A percentile compares a stretch with the other conserved stretches of the same genome.
Conservation (phyloP, 2,329 filamentous ascomycete species). For the Huntiella omanensis region DNA sequence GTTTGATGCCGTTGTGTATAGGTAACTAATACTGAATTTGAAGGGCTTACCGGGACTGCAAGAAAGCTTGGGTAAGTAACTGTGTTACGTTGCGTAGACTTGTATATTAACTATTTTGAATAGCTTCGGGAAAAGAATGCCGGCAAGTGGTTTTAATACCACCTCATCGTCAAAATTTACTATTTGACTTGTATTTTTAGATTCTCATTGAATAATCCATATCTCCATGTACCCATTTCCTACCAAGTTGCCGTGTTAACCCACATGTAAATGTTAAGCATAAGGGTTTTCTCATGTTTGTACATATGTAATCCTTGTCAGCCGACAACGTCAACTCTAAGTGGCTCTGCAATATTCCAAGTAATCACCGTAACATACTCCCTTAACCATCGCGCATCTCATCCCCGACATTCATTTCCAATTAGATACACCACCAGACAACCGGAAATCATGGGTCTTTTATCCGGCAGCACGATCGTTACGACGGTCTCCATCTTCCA, state of each 20-base stretch:
- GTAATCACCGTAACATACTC: no score
- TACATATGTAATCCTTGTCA: no score
- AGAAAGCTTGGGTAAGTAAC: conserved; percentile 67
- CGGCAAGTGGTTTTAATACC: conserved; percentile 5
- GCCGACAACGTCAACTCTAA: no score
- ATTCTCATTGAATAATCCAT: neutral
- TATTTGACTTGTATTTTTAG: neutral
- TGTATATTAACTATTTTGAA: neutral
- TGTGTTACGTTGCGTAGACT: neutral
- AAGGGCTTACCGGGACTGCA: conserved; percentile 86
- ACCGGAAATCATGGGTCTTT: conserved; percentile 45
- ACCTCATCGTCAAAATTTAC: neutral
- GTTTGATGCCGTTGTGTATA: neutral
- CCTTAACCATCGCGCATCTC: no score
- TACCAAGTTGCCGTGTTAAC: no score
- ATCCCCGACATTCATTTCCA: no score
- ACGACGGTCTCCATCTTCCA: conserved; percentile 70
- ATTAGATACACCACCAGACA: no score
- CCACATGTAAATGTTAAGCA: no score
- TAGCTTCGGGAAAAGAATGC: conserved; percentile 9
- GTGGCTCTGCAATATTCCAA: no score
- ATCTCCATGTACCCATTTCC: neutral
- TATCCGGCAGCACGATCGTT: conserved; percentile 66
- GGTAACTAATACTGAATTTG: neutral
- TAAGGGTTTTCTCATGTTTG: no score